phyloP scores from a whole-genome alignment of 495 filamentous ascomycete species.

The Lasiosphaeris hirsuta region DNA sequence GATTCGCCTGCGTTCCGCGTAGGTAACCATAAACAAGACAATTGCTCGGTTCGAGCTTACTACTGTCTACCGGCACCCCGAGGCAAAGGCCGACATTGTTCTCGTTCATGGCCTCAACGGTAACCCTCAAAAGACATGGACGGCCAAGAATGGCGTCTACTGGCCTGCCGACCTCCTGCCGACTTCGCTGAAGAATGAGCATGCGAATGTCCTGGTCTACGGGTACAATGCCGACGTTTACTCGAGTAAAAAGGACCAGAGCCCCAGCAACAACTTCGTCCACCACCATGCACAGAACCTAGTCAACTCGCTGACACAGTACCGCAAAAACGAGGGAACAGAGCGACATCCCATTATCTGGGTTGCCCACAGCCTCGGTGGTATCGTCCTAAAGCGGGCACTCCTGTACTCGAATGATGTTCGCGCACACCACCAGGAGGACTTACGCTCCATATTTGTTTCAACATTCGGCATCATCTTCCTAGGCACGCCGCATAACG shows the following conservation, averaged over 20 bases:
- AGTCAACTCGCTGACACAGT: slow-evolving; percentile 53
- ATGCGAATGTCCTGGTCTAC: slow-evolving; percentile 72
- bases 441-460: slow-evolving; percentile 74
- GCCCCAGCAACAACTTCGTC: slow-evolving; percentile 64
- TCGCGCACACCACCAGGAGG: slow-evolving; percentile 62
- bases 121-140: slow-evolving; percentile 73
- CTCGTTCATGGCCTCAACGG: slow-evolving; percentile 85
- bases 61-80: slow-evolving; percentile 60
- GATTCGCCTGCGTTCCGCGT: background rate
- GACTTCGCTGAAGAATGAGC: slow-evolving; percentile 54
- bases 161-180: slow-evolving; percentile 79
- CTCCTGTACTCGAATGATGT: slow-evolving; percentile 59
- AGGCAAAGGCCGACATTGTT: slow-evolving; percentile 63
- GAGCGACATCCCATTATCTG: slow-evolving; percentile 74
- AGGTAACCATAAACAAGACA: slow-evolving; percentile 49
- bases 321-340: slow-evolving; percentile 53
- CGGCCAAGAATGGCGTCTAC: slow-evolving; percentile 60
- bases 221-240: slow-evolving; percentile 82
- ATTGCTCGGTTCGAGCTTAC: slow-evolving; percentile 68
- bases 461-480: slow-evolving; percentile 85
- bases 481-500: slow-evolving; percentile 82
- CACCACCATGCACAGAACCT: slow-evolving; percentile 83
- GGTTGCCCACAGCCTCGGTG: slow-evolving; percentile 80
- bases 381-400: slow-evolving; percentile 72
- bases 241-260: slow-evolving; percentile 41